Evolutionary conservation across 1,139 yeast species (phyloP).

Genomic region (Pichia sorboxylosa): DNA sequence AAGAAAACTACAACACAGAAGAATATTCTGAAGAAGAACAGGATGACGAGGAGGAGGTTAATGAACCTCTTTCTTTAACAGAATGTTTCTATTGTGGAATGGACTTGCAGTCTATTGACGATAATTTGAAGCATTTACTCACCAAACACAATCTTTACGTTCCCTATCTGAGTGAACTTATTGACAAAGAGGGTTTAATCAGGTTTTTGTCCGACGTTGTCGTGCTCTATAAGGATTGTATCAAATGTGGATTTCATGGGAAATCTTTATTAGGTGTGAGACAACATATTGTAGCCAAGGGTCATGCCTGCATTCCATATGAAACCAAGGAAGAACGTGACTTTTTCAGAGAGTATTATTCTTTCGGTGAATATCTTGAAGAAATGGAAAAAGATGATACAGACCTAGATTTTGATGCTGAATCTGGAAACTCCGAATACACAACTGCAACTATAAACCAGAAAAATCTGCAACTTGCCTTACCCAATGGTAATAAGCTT

Average conservation of each 20-base stretch:
- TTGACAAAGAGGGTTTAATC: slow-evolving; percentile 35
- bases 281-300: slow-evolving; percentile 40
- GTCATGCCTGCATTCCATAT: slow-evolving; percentile 45
- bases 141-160: slow-evolving; percentile 38
- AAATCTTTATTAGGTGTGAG: slow-evolving; percentile 38
- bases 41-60: slow-evolving; percentile 12
- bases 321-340: slow-evolving; percentile 36
- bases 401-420: slow-evolving; percentile 11
- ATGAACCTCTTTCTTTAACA: slow-evolving; percentile 23
- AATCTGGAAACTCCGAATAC: slow-evolving; percentile 21
- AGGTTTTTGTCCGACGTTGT: slow-evolving; percentile 34
- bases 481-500: slow-evolving; percentile 38
- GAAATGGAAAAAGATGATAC: slow-evolving; percentile 6
- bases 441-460: slow-evolving; percentile 29
- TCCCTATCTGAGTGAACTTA: slow-evolving; percentile 35
- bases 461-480: slow-evolving; percentile 31
- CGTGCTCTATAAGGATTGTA: slow-evolving; percentile 36
- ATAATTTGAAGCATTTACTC: slow-evolving; percentile 38
- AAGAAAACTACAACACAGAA: slow-evolving; percentile 15
- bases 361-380: slow-evolving; percentile 25
- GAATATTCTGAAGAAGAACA: slow-evolving; percentile 1
- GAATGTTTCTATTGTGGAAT: slow-evolving; percentile 36
- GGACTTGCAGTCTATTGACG: slow-evolving; percentile 30
- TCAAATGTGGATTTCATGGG: slow-evolving; percentile 44
- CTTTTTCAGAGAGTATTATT: slow-evolving; percentile 32